Evolutionary conservation across 148 eudicot genomes (phyloP).

Genomic region (Bassia scoparia): DNA sequence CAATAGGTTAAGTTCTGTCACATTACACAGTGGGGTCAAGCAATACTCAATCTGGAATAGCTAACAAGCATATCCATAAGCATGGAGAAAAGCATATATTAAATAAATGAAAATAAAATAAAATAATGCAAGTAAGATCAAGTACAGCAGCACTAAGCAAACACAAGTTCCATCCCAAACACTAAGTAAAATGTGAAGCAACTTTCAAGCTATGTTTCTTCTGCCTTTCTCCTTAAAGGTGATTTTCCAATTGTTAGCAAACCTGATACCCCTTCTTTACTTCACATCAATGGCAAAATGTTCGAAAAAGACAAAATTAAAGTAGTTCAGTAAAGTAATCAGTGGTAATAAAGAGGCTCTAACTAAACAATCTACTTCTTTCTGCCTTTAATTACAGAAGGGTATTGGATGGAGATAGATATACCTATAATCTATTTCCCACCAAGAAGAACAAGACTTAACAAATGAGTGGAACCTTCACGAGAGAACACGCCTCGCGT

Average conservation of each 20-base stretch:
- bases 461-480: background rate
- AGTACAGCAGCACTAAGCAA: conserved; percentile 19
- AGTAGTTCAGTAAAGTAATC: conserved; percentile 20
- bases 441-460: conserved; percentile 10
- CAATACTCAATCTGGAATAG: background rate
- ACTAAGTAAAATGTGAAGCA: conserved; percentile 21
- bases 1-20: background rate
- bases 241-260: conserved; percentile 14
- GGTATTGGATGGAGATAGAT: conserved; percentile 8
- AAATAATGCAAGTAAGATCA: background rate
- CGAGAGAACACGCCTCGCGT: conserved; percentile 10
- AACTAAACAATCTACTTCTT: conserved; percentile 23
- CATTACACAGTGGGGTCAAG: conserved; percentile 11
- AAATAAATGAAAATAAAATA: background rate
- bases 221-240: conserved; percentile 15
- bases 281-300: conserved; percentile 23
- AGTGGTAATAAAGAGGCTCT: conserved; percentile 29
- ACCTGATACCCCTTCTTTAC: conserved; percentile 21
- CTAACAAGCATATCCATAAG: conserved; percentile 13
- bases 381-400: background rate
- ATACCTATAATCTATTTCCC: conserved; percentile 17
- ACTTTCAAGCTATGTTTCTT: conserved; percentile 27
- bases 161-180: conserved; percentile 25
- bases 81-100: conserved; percentile 15
- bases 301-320: conserved; percentile 20